Evolutionary conservation across 2,329 filamentous ascomycete species (phyloP).

Genomic region (Ascocoryne sarcoides): DNA sequence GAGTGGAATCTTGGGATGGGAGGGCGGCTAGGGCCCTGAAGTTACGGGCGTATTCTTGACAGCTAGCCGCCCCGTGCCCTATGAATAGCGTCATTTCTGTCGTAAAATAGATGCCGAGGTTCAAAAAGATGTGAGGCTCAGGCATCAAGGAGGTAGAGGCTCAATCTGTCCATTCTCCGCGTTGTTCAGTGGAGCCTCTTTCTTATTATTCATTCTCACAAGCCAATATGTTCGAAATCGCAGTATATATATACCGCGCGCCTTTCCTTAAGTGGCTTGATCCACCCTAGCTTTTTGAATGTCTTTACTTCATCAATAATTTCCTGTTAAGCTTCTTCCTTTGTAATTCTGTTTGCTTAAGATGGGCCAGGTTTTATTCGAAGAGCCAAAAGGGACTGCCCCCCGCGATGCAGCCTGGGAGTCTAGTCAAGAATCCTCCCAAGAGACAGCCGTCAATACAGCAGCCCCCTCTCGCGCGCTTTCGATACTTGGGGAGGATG

Average conservation of each 20-base stretch:
- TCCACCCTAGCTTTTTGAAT: background rate
- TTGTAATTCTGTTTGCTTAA: background rate
- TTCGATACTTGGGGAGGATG: background rate
- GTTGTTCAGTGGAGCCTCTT: no score
- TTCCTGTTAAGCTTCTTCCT: background rate
- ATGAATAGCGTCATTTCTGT: background rate
- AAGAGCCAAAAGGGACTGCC: background rate
- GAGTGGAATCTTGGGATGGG: background rate
- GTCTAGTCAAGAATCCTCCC: background rate
- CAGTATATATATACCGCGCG: background rate
- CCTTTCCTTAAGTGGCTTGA: background rate
- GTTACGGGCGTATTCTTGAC: background rate
- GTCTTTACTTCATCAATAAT: background rate
- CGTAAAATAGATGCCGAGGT: background rate
- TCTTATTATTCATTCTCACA: background rate
- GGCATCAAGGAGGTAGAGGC: background rate
- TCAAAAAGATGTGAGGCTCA: background rate
- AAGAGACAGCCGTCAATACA: slow-evolving; percentile 11
- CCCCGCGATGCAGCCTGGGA: background rate
- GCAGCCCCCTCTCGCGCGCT: slow-evolving; percentile 5
- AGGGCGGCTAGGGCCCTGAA: background rate
- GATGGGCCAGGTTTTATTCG: background rate
- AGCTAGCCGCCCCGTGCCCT: background rate
- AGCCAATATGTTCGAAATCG: background rate
- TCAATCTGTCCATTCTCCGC: background rate